A percentile compares a stretch with the other conserved stretches of the same genome.
These are phyloP conservation scores for Pseudohyphozyma bogoriensis DNA, from an alignment of 768 basidiomycete species.

Conservation along the genomic window DNA sequence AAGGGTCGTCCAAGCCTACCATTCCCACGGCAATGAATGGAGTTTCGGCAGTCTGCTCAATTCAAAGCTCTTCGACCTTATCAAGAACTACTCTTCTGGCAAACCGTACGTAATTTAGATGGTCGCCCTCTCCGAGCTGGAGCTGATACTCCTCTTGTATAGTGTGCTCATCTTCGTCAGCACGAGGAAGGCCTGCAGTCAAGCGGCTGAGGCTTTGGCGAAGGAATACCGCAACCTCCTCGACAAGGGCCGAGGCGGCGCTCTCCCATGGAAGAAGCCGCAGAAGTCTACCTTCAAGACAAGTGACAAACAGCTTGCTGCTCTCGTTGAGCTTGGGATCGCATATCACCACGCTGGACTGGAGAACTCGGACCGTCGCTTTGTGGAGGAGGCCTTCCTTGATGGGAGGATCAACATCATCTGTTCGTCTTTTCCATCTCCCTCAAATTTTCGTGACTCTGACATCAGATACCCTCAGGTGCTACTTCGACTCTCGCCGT, in stretches of 20 bases:
- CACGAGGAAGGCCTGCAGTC: slow-evolving; percentile 52
- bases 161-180: slow-evolving; percentile 70
- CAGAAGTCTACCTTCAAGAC: slow-evolving; percentile 60
- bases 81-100: slow-evolving; percentile 60
- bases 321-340: slow-evolving; percentile 61
- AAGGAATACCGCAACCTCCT: slow-evolving; percentile 51
- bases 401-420: slow-evolving; percentile 43
- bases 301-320: slow-evolving; percentile 55
- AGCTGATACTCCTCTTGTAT: no score
- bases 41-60: slow-evolving; percentile 62
- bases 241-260: slow-evolving; percentile 8
- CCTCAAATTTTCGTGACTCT: no score
- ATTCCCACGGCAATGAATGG: slow-evolving; percentile 61
- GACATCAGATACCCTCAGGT: no score
- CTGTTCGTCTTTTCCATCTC: slow-evolving; percentile 51
- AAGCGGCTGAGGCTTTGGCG: slow-evolving; percentile 64
- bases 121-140: background rate
- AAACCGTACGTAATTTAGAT: slow-evolving; percentile 47
- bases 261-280: background rate
- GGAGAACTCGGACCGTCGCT: slow-evolving; percentile 56
- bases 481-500: slow-evolving; percentile 73
- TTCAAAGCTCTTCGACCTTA: slow-evolving; percentile 56
- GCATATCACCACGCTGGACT: slow-evolving; percentile 90
- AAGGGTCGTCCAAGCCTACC: slow-evolving; percentile 56
- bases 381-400: slow-evolving; percentile 63